Conservation (phyloP, 192 early-diverging fungal species). For the Mortierella hygrophila region DNA sequence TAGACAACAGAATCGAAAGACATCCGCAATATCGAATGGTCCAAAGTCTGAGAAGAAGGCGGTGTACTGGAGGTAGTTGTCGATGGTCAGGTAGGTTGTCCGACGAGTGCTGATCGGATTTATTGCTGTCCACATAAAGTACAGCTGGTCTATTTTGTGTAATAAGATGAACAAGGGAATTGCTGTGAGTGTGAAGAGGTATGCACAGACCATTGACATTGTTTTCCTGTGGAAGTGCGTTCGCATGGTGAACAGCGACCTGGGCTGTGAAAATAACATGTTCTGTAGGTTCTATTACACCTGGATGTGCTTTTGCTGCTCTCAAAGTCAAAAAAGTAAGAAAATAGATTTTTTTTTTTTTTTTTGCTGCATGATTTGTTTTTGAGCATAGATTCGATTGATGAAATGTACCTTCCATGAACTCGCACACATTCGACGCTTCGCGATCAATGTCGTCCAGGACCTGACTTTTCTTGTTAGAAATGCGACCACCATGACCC, state of each 20-base stretch:
- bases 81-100: constrained; percentile 70
- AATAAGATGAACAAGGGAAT: neutral
- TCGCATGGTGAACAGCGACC: neutral
- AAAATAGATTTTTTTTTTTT: neutral
- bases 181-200: neutral
- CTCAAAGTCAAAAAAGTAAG: neutral
- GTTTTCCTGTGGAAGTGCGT: neutral
- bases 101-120: constrained; percentile 46
- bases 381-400: neutral
- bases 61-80: constrained; percentile 69
- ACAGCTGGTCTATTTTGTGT: constrained; percentile 65
- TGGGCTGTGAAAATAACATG: neutral
- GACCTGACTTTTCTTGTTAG: neutral
- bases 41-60: constrained; percentile 80
- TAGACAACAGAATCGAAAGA: constrained; percentile 72
- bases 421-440: constrained; percentile 42
- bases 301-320: neutral
- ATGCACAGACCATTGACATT: neutral
- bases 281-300: too few relatives aligned
- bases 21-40: constrained; percentile 72
- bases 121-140: constrained; percentile 65
- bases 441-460: constrained; percentile 44
- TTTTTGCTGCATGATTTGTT: neutral
- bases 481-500: neutral
- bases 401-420: constrained; percentile 28